Evolutionary conservation across 129 eudicot species (phyloP).

Genomic region (Daucus carota): DH1_v3.0 NC_030386.2:3049001-3049500

Average conservation of each 20-base stretch:
- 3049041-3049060: conserved; percentile 82
- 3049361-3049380: background rate
- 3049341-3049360: background rate
- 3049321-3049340: conserved; percentile 14
- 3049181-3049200: background rate
- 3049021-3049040: conserved; percentile 98
- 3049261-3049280: conserved; percentile 89
- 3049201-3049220: conserved; percentile 19
- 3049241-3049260: conserved; percentile 69
- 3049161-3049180: background rate
- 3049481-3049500: conserved; percentile 94
- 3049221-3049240: conserved; percentile 39
- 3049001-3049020: conserved; percentile 38
- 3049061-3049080: conserved; percentile 50
- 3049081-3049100: conserved; percentile 86
- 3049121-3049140: conserved; percentile 46
- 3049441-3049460: conserved; percentile 79
- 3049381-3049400: conserved; percentile 28
- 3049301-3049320: conserved; percentile 88
- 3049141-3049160: background rate
- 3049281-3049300: conserved; percentile 79
- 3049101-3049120: conserved; percentile 63
- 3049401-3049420: conserved; percentile 33
- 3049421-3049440: conserved; percentile 67
- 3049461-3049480: conserved; percentile 84